phyloP scores from a whole-genome alignment of 2,329 filamentous ascomycete genomes.

The Colletotrichum sojae region DNA sequence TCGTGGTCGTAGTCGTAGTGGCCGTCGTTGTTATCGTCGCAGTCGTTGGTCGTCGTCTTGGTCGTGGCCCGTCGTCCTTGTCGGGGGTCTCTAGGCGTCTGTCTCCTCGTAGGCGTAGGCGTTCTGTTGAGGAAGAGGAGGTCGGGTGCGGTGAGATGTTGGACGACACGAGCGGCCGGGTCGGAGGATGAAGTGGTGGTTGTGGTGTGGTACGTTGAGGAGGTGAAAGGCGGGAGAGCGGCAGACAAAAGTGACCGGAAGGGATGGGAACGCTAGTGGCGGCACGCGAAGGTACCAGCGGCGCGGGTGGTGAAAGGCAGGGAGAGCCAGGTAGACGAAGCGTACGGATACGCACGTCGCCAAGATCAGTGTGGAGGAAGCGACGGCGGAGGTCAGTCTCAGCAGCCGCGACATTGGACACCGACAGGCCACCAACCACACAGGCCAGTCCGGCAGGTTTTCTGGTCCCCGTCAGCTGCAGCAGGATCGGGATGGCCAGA shows the following conservation, averaged over 20 bases:
- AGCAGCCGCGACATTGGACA: conserved; percentile 28
- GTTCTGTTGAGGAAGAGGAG: neutral
- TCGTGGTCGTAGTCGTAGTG: neutral
- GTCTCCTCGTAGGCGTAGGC: neutral
- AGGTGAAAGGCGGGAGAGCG: conserved; percentile 11
- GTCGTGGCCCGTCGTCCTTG: too few species aligned
- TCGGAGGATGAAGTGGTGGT: conserved; percentile 4
- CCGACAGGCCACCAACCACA: neutral
- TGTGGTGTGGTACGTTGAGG: conserved; percentile 18
- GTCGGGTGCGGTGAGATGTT: conserved; percentile 3
- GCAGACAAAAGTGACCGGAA: conserved; percentile 36
- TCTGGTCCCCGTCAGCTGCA: conserved; percentile 33
- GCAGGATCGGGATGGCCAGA: conserved; percentile 21
- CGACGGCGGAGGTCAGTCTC: conserved; percentile 30
- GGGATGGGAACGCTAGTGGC: conserved; percentile 35
- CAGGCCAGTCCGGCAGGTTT: conserved; percentile 28
- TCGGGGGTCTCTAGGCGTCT: neutral
- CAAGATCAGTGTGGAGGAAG: conserved; percentile 34
- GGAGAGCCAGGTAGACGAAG: conserved; percentile 13
- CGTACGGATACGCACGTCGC: conserved; percentile 2
- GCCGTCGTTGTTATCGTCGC: neutral
- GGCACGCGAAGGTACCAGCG: conserved; percentile 17
- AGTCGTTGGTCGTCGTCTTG: neutral
- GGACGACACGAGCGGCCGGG: conserved; percentile 14
- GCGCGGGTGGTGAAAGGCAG: neutral